Conservation (phyloP, 169 alveolate species). For the Eimeria sp. region DNA sequence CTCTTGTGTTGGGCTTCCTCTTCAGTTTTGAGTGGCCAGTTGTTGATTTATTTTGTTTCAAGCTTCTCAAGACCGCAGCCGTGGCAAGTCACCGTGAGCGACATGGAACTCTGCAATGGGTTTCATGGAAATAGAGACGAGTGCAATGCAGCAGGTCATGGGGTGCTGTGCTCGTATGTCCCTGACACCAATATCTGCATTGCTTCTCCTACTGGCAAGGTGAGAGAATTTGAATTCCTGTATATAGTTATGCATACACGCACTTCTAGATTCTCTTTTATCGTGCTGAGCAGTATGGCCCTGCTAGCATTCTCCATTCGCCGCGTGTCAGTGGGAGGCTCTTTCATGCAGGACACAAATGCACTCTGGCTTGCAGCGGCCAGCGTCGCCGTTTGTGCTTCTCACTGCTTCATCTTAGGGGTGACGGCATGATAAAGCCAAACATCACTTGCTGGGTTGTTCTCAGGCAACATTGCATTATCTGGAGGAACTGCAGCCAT, state of each 20-base stretch:
- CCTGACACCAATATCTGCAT: constrained; percentile 64
- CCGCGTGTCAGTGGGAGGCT: not conserved
- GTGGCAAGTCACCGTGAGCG: constrained; percentile 76
- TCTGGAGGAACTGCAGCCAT: constrained; percentile 71
- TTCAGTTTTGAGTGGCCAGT: constrained; percentile 78
- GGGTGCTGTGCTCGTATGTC: constrained; percentile 76
- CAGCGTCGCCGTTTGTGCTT: not conserved
- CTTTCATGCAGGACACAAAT: not conserved
- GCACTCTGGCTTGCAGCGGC: not conserved
- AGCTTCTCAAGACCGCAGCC: constrained; percentile 75
- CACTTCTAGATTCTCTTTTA: not conserved
- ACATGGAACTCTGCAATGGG: constrained; percentile 55
- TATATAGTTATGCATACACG: not conserved
- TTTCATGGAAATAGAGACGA: constrained; percentile 53
- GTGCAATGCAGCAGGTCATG: constrained; percentile 78
- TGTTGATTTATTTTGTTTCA: constrained; percentile 65
- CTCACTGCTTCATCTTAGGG: not conserved
- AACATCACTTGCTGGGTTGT: not conserved
- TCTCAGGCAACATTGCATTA: constrained; percentile 76
- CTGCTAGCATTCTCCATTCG: not conserved
- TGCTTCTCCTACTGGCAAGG: constrained; percentile 82
- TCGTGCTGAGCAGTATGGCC: not conserved
- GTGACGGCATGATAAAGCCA: not conserved
- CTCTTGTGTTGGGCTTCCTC: not conserved
- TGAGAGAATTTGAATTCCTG: not conserved